These are phyloP conservation scores for Cetraspora pellucida DNA, from an alignment of 192 early-diverging fungal genomes.

Conservation along the genomic window DNA sequence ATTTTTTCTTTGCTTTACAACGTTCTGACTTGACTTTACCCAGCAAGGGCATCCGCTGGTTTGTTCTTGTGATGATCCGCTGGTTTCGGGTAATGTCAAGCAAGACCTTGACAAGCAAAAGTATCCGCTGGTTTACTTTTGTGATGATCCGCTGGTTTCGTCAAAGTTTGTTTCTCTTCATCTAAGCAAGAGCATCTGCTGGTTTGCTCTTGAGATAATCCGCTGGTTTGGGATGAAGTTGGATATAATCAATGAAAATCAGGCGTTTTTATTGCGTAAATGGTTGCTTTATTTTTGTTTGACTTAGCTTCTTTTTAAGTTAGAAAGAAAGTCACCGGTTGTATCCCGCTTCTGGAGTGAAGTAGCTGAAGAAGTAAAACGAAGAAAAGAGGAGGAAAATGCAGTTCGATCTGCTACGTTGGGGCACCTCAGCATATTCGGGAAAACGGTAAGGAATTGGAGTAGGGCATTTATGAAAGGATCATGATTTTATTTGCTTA, in stretches of 20 bases:
- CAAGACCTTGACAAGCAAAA: conserved; percentile 34
- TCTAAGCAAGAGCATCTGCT: conserved; percentile 35
- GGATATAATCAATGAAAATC: too few relatives aligned
- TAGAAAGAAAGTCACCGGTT: conserved; percentile 25
- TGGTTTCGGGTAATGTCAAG: conserved; percentile 21
- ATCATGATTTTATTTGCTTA: conserved; percentile 26
- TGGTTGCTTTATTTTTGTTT: too few relatives aligned
- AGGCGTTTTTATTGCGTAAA: too few relatives aligned
- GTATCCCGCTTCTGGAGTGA: conserved; percentile 29
- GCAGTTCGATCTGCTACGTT: conserved; percentile 29
- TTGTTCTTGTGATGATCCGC: conserved; percentile 30
- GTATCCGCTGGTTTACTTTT: conserved; percentile 36
- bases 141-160: conserved; percentile 26
- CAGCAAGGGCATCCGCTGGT: conserved; percentile 32
- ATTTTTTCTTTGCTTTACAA: conserved; percentile 29
- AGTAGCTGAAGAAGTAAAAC: conserved; percentile 16
- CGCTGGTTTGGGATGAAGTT: conserved; percentile 22
- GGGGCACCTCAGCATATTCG: conserved; percentile 29
- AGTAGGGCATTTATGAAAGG: conserved; percentile 31
- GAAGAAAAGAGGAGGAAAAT: conserved; percentile 31
- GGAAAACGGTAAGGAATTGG: conserved; percentile 17
- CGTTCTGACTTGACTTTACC: conserved; percentile 14
- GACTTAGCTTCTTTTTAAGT: conserved; percentile 24
- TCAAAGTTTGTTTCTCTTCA: conserved; percentile 11
- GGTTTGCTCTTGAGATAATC: conserved; percentile 24